Conservation (phyloP, 768 basidiomycete species). For the Clathrus columnatus region DNA sequence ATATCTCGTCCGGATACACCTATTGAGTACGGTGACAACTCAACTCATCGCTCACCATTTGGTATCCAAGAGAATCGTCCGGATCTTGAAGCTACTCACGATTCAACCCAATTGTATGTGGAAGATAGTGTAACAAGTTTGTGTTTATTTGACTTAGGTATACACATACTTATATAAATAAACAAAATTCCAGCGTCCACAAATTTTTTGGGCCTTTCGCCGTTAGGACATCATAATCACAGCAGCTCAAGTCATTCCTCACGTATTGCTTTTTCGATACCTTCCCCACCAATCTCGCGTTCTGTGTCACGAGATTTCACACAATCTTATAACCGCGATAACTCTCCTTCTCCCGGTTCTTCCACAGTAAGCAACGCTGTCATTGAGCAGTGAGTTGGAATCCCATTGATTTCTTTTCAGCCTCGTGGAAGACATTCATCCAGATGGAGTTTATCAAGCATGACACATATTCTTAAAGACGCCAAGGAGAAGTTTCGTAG, state of each 20-base stretch:
- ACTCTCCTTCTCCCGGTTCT: background rate
- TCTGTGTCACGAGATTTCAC: conserved; percentile 5
- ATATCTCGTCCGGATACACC: conserved; percentile 6
- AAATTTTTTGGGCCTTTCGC: background rate
- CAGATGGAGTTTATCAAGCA: conserved; percentile 31
- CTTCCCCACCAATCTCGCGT: background rate
- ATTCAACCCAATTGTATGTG: background rate
- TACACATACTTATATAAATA: background rate
- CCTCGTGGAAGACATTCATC: conserved; percentile 2
- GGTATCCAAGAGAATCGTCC: background rate
- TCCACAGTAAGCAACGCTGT: background rate
- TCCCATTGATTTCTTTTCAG: too few relatives aligned
- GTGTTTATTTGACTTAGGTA: background rate
- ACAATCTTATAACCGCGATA: background rate
- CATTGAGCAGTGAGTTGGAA: too few relatives aligned
- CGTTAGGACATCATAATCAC: background rate
- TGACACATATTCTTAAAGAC: conserved; percentile 33
- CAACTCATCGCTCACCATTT: background rate
- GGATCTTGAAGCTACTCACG: background rate
- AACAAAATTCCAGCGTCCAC: background rate
- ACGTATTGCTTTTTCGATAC: background rate
- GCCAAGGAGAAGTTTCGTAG: conserved; percentile 12
- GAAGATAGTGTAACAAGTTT: background rate
- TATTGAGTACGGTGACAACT: background rate
- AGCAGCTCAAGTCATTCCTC: background rate